Evolutionary conservation across 495 filamentous ascomycete species (phyloP), one percentile per base, ranked within the genome.

Genomic region (Pseudotulostoma volvatum): DNA sequence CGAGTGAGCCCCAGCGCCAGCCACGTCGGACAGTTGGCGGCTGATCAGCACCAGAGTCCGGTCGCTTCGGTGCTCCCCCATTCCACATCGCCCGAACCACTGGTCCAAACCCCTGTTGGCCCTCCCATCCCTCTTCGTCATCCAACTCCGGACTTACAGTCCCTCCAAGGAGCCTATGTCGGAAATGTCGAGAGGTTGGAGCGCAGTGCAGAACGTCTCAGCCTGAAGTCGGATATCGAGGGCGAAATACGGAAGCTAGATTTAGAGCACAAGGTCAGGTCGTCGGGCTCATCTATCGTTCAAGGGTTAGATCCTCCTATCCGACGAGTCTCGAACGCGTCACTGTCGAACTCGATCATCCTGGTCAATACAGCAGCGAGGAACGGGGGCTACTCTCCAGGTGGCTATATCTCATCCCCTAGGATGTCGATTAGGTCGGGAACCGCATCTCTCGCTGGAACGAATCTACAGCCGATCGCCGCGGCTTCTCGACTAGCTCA

Each of bases 131-230:
- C 68, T 37, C 66, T 87, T 38, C 74, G 67, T 43, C 82, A 90
- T 54, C 84, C 84, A 14, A 79, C 69, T 3, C 82, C 83, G 15
- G 83, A 86, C 56, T 59, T 79, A 28, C 77, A 80, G 49, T 73
- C 76, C 15, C 60, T 81, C 32, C 79, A 83, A 48, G 78, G 79
- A 17, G 79, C 79, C 19, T 83, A 79, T 49, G 58, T 75, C 15
- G 68, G 70, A 51, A 88, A 87, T 64, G 77, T 93, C 41, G 80
- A 85, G 53, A 72, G 80, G 32, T 63, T 93, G 44, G 85, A 93
- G 50, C 70, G 76, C 44, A 81, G 76, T 31, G 85, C 85, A 17
- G 85, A 92, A 59, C 71, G 77, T 28, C 62, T 93, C 51, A 86
- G 79, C 49, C 72, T 74, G 52, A 79, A 76, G n/a, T 77, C 78